Percentiles rank a stretch among this genome's conserved stretches.
Conservation (phyloP, 257 asterid species). For the Echium plantagineum region DNA sequence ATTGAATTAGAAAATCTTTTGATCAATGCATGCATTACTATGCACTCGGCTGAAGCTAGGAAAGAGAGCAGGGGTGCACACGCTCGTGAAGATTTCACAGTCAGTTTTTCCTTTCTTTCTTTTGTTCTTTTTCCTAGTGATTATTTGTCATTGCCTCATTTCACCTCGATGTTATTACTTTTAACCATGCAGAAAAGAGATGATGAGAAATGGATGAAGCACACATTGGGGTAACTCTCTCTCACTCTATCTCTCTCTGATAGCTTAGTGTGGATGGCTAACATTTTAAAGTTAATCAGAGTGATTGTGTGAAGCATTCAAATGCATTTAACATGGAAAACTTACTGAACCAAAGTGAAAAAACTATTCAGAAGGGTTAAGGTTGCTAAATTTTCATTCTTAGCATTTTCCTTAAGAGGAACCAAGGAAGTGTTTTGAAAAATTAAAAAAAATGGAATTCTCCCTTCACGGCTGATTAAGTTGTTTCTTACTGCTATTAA, state of each 20-base stretch:
- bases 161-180: slow-evolving; percentile 12
- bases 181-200: slow-evolving; percentile 69
- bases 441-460: not conserved
- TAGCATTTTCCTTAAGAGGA: not conserved
- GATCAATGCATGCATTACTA: slow-evolving; percentile 89
- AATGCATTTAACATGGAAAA: not conserved
- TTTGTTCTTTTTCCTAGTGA: not conserved
- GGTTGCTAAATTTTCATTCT: too few relatives aligned
- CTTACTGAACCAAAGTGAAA: not conserved
- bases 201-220: slow-evolving; percentile 90
- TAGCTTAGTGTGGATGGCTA: too few relatives aligned
- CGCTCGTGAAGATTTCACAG: slow-evolving; percentile 98
- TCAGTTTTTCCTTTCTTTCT: slow-evolving; percentile 21
- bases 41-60: slow-evolving; percentile 99
- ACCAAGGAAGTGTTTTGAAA: not conserved
- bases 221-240: slow-evolving; percentile 58
- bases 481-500: slow-evolving; percentile 2
- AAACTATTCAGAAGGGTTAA: too few relatives aligned
- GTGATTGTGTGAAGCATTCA: not conserved
- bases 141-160: not conserved
- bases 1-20: slow-evolving; percentile 90
- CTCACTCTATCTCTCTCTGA: too few relatives aligned
- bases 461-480: not conserved
- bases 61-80: slow-evolving; percentile 99
- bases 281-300: not conserved